Base-by-base conservation (phyloP, 2,329 filamentous ascomycete genomes). In the Apiospora hydei region DNA sequence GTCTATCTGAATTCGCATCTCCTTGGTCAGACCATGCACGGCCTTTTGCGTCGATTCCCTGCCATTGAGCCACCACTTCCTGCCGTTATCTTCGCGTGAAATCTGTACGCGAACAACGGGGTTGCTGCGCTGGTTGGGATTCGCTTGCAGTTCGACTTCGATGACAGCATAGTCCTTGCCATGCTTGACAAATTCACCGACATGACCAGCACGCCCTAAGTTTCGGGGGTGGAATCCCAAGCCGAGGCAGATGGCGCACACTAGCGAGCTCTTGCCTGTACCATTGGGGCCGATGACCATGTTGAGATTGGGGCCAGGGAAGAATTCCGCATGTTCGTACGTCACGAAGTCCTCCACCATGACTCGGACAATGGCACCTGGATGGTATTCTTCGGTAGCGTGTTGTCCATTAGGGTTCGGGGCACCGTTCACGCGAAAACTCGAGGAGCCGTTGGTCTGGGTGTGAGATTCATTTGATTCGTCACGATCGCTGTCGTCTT, bases 281-380 rank as follows among this genome's bases (percentile, higher is more conserved):
- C 96, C 96, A 78, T 99, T 99, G n/a, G 96, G 96, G 0, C 96
- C 96, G 77, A 99, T 98, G 70, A 99, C 92, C 96, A 99, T 98
- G 81, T 99, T 99, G 78, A 99, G 83, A 80, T 94, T 96, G 0
- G 96, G 96, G 0, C 96, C 96, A 16, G 95, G 94, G 72, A 92
- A 90, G 82, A 98, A 98, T 75, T 98, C 95, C 71, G 95, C 96
- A 70, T 92, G 91, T 69, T 94, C 95, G 83, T 99, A 99, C 0
- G 96, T 99, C 71, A 99, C 94, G 77, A 99, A 99, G 82, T 98
- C 94, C 68, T 88, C 89, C 64, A 98, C 88, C 76, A 91, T 92
- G 67, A 99, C 94, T 47, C 95, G 90, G 68, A 98, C 91, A 76
- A 99, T 97, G 13, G 96, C 92, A 14, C 96, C 96, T 3, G 95